These are phyloP conservation scores for Eimeria nieschulzi DNA, from an alignment of 169 alveolate genomes.

Conservation along the genomic window DNA sequence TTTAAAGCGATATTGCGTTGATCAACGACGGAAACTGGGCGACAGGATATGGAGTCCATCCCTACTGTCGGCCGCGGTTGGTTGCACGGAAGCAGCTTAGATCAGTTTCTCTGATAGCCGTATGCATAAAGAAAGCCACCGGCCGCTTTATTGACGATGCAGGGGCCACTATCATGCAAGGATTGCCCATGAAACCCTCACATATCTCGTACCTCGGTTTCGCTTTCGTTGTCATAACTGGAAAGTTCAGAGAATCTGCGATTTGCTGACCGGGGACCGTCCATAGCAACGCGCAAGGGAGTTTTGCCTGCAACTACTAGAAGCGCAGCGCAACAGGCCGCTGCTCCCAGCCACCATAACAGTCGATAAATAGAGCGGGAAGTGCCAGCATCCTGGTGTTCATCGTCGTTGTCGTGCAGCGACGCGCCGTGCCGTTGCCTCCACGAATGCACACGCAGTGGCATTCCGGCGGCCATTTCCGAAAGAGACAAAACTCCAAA, in stretches of 20 bases:
- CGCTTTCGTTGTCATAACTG: not conserved
- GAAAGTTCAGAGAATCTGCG: not conserved
- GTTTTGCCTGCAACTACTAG: conserved; percentile 44
- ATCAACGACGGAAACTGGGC: too few species aligned
- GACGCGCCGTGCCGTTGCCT: conserved; percentile 15
- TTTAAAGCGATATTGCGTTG: too few species aligned
- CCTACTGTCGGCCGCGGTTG: too few species aligned
- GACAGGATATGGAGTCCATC: too few species aligned
- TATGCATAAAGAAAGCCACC: too few species aligned
- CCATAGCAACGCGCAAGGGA: conserved; percentile 1
- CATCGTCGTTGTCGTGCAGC: not conserved
- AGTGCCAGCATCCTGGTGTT: not conserved
- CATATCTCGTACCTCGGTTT: too few species aligned
- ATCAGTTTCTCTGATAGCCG: too few species aligned
- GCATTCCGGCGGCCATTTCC: conserved; percentile 22
- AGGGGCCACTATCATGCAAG: too few species aligned
- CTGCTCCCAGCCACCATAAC: conserved; percentile 60
- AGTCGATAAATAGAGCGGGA: not conserved
- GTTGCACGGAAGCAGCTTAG: too few species aligned
- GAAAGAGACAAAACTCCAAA: conserved; percentile 43
- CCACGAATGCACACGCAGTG: conserved; percentile 58
- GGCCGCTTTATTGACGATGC: too few species aligned
- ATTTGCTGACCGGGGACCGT: too few species aligned
- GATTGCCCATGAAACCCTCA: too few species aligned
- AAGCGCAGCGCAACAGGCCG: conserved; percentile 20